phyloP scores from a whole-genome alignment of 78 protist genomes.

The Dictyostelium firmibasis region DNA sequence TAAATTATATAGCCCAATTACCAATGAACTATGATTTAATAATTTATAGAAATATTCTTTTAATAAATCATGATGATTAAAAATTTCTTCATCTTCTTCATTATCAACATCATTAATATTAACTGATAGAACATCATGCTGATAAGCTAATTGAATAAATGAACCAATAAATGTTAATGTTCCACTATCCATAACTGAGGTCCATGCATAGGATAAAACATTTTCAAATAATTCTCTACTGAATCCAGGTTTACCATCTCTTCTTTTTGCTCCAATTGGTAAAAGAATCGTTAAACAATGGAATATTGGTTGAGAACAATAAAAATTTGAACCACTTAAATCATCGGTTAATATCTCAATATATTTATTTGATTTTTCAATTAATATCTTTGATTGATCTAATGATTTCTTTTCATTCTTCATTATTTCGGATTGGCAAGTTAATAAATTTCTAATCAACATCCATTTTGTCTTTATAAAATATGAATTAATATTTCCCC shows the following conservation, averaged over 20 bases:
- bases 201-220: constrained; percentile 16
- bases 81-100: background rate
- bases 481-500: constrained; percentile 28
- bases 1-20: constrained; percentile 29
- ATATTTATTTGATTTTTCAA: background rate
- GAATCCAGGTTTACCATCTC: background rate
- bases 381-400: background rate
- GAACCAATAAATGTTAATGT: constrained; percentile 11
- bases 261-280: constrained; percentile 2
- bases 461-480: constrained; percentile 57
- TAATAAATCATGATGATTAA: constrained; percentile 19
- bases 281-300: constrained; percentile 35
- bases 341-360: constrained; percentile 11
- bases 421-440: background rate
- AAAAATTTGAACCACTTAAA: constrained; percentile 37
- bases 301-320: constrained; percentile 26
- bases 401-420: background rate
- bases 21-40: background rate
- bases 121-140: background rate
- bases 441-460: constrained; percentile 18
- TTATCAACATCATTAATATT: background rate
- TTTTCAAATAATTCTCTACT: constrained; percentile 5
- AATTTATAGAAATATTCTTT: background rate
- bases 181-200: constrained; percentile 29
- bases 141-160: constrained; percentile 44